A percentile compares a stretch with the other conserved stretches of the same genome.
phyloP scores from a whole-genome alignment of 2,329 filamentous ascomycete species.

The Diaporthe sp. region DNA sequence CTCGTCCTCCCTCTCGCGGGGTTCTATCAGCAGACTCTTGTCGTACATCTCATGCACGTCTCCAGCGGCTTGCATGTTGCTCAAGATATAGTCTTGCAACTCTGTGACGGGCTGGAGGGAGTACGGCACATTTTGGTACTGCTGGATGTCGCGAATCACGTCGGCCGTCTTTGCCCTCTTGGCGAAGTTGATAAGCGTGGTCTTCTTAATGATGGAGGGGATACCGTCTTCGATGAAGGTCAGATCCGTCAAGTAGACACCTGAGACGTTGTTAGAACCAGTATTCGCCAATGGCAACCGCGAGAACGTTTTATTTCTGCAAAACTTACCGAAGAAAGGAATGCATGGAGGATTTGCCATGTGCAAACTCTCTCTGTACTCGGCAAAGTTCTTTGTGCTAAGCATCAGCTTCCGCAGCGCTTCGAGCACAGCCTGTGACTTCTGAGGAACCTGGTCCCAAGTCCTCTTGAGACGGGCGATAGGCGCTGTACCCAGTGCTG shows the following conservation, averaged over 20 bases:
- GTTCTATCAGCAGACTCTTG: slow-evolving; percentile 92
- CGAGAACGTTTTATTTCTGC: background rate
- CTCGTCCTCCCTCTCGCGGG: slow-evolving; percentile 96
- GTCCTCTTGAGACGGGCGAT: slow-evolving; percentile 94
- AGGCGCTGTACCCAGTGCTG: slow-evolving; percentile 91
- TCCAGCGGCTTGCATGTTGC: slow-evolving; percentile 93
- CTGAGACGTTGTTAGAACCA: slow-evolving; percentile 55
- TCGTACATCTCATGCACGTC: slow-evolving; percentile 99
- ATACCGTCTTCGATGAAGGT: slow-evolving; percentile 99
- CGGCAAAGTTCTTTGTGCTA: slow-evolving; percentile 97
- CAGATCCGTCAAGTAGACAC: slow-evolving; percentile 95
- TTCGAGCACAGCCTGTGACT: slow-evolving; percentile 83
- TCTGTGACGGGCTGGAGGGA: slow-evolving; percentile 88
- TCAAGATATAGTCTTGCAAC: slow-evolving; percentile 95
- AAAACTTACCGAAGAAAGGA: slow-evolving; percentile 87
- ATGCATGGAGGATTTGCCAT: slow-evolving; percentile 96
- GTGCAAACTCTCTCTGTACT: slow-evolving; percentile 94
- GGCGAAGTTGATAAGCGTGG: slow-evolving; percentile 97
- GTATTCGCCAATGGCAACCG: background rate
- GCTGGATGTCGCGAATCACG: slow-evolving; percentile 97
- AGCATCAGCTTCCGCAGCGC: slow-evolving; percentile 95
- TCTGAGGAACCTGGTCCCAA: slow-evolving; percentile 92
- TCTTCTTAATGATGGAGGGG: slow-evolving; percentile 94
- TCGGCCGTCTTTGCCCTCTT: slow-evolving; percentile 98
- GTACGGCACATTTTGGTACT: slow-evolving; percentile 99